Base-by-base conservation (phyloP, 108 stramenopile genomes). In the Fragilaria crotonensis region DNA sequence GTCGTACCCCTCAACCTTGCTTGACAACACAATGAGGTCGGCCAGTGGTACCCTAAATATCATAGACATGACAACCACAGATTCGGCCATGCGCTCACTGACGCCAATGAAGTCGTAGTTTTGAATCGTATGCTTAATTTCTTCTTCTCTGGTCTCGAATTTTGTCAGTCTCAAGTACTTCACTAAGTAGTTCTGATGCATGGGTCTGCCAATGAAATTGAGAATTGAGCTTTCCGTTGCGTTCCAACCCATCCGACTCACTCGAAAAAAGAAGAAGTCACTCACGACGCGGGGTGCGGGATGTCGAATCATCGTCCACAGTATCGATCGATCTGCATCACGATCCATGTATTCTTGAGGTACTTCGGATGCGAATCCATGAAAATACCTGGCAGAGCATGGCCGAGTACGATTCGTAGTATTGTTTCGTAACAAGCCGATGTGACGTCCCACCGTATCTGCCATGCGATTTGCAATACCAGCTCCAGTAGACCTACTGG, bases 31-130 rank as follows among this genome's bases (percentile, higher is more conserved):
- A 22, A 54, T 27, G 54, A 54, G 17, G 29, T 30, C 29, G 18
- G 11, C 54, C 5, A 54, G 29, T 27, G 25, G 28, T 30, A 54
- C 14, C 11, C 22, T 5, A 7, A 30, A 54, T 27, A 64, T 26
- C 22, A 64, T 23, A 20, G 33, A 17, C 14, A 64, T n/a, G 9
- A 48, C 63, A 9, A 64, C 63, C 32, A 64, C 1, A 19, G 33
- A 45, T 21, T 64, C 63, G n/a, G 57, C 19, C 57, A 59, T 66
- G 49, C 65, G 57, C 32, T 66, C 65, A 20, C 33, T 52, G 19
- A 66, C 17, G 2, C 57, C 65, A 11, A 66, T 29, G 46, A 66
- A 66, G 33, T 66, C 57, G 48, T 66, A 66, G 28, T 66, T 50
- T 17, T 59, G 53, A 49, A 66, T 51, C 4, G 59, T 66, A 19